Evolutionary conservation across 2,329 filamentous ascomycete genomes (phyloP).

Genomic region (Aspergillus awamori): DNA sequence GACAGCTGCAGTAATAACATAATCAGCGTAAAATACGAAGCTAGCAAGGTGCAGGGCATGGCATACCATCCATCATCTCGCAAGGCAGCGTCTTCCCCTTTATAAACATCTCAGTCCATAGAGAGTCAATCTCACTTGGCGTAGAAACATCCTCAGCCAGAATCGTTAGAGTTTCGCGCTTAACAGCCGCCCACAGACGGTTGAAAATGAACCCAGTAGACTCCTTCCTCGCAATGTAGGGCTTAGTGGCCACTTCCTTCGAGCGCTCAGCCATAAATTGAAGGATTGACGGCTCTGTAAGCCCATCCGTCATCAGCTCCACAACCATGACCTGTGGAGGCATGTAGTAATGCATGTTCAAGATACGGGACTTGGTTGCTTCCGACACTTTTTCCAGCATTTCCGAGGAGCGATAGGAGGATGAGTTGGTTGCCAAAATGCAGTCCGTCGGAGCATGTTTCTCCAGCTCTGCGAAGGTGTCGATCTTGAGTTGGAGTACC

Average conservation of each 20-base stretch:
- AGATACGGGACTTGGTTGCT: slow-evolving; percentile 41
- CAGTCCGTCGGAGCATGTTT: slow-evolving; percentile 47
- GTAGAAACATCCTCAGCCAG: slow-evolving; percentile 54
- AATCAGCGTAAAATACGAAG: no score
- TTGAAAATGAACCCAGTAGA: slow-evolving; percentile 60
- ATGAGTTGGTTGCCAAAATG: slow-evolving; percentile 56
- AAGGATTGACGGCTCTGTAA: slow-evolving; percentile 48
- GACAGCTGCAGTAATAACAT: slow-evolving; percentile 33
- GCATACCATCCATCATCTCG: slow-evolving; percentile 47
- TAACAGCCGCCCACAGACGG: slow-evolving; percentile 60
- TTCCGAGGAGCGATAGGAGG: slow-evolving; percentile 55
- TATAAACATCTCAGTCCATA: slow-evolving; percentile 51
- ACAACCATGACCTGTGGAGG: slow-evolving; percentile 50
- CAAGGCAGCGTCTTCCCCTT: slow-evolving; percentile 37
- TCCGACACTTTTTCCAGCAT: slow-evolving; percentile 48
- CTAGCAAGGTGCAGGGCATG: background rate
- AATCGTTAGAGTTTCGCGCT: slow-evolving; percentile 55
- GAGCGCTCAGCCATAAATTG: slow-evolving; percentile 49
- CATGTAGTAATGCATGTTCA: slow-evolving; percentile 60
- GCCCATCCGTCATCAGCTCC: slow-evolving; percentile 58
- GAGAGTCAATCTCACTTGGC: slow-evolving; percentile 54
- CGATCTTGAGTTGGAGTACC: slow-evolving; percentile 53
- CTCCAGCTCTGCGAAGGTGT: slow-evolving; percentile 53
- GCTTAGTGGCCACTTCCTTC: slow-evolving; percentile 46
- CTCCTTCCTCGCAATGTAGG: slow-evolving; percentile 50